Base-by-base conservation (phyloP, 805 yeast species). In the Saccharomycopsis sp. region DNA sequence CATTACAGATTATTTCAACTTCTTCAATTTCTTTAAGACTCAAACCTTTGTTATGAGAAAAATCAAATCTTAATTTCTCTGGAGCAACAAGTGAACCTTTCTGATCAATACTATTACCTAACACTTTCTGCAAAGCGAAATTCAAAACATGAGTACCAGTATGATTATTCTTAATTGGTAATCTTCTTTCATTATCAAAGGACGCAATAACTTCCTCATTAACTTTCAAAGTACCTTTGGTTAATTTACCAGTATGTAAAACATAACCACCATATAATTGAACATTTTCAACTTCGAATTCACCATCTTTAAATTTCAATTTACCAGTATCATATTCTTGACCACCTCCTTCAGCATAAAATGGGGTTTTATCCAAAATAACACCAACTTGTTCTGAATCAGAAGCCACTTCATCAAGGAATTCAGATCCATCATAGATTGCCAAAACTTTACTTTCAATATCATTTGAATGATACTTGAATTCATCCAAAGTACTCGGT, bases 281-380 rank as follows among this genome's bases (percentile, higher is more conserved):
- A 41, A 88, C 97, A 59, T 93, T 88, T 53, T 80, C 82, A 48
- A 93, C 97, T 48, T 77, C 79, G 66, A 93, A 90, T 63, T 90
- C 96, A 38, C 94, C 96, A 60, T 89, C 97, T 3, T 21, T 9
- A 57, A 87, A 79, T 41, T 87, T 89, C 53, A 93, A 73, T 64
- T 77, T 83, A 66, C 99, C 99, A 35, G 94, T 84, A 63, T 93
- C 99, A 59, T 74, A 83, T 65, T 88, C 97, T 72, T 93, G 99
- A 60, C 99, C 99, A 78, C 99, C 99, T 67, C 86, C 94, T 70
- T 93, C 99, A 41, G 98, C 97, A 60, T 93, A 93, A 67, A 93
- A 87, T 63, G 94, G 93, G 21, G 97, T 86, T 63, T 78, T 83
- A 62, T 93, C 94, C 48, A 93, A 71, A 40, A 93, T 62, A 43